A percentile compares a stretch with the other conserved stretches of the same genome.
Evolutionary conservation across 306 rosid genomes (phyloP).

Genomic region (Cucumis hystrix): DNA sequence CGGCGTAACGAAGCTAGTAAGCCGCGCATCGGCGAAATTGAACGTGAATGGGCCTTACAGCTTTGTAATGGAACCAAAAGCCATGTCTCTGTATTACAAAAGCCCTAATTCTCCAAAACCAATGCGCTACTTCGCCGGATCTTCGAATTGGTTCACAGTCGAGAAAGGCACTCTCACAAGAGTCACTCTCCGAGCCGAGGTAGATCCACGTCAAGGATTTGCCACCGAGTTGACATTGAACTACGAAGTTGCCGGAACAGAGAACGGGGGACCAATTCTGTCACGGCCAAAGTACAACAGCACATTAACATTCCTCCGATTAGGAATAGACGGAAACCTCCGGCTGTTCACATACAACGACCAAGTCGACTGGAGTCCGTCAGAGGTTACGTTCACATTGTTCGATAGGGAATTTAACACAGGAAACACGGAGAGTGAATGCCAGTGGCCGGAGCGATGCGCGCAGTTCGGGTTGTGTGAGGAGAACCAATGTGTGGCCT

Average conservation of each 20-base stretch:
- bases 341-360: conserved; percentile 36
- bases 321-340: conserved; percentile 65
- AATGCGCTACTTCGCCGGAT: conserved; percentile 24
- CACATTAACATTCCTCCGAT: conserved; percentile 45
- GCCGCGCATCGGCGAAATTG: conserved; percentile 39
- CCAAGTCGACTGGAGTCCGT: conserved; percentile 29
- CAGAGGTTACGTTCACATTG: conserved; percentile 39
- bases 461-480: conserved; percentile 52
- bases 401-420: conserved; percentile 28
- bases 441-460: conserved; percentile 43
- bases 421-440: conserved; percentile 26
- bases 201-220: conserved; percentile 7
- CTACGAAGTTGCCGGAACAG: conserved; percentile 10
- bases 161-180: conserved; percentile 13
- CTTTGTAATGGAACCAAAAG: conserved; percentile 41
- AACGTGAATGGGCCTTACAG: conserved; percentile 50
- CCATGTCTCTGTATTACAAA: conserved; percentile 42
- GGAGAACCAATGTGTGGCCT: conserved; percentile 54
- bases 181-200: conserved; percentile 18
- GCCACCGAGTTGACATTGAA: conserved; percentile 21
- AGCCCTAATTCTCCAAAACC: conserved; percentile 39
- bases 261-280: not conserved
- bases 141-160: conserved; percentile 8
- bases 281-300: conserved; percentile 50
- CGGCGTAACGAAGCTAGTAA: conserved; percentile 30